Evolutionary conservation across 345 rosid genomes (phyloP).

Genomic region (Salix koriyanagi): DNA sequence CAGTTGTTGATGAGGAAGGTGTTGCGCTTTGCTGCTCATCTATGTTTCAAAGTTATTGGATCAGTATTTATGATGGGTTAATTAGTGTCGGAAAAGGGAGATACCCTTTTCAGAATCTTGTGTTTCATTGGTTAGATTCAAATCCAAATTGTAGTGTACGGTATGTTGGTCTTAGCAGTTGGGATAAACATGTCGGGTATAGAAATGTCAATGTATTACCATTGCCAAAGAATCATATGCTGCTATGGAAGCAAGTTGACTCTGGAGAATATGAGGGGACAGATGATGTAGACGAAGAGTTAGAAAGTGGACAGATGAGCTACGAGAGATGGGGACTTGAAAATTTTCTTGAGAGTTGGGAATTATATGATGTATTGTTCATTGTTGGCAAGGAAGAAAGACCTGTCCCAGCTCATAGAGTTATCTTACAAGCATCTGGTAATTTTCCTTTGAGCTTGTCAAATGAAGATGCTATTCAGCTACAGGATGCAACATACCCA

Average conservation of each 20-base stretch:
- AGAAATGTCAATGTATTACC: constrained; percentile 90
- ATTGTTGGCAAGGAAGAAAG: constrained; percentile 62
- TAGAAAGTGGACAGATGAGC: constrained; percentile 36
- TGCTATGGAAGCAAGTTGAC: constrained; percentile 85
- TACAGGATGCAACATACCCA: constrained; percentile 48
- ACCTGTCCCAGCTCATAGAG: constrained; percentile 78
- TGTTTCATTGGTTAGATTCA: constrained; percentile 83
- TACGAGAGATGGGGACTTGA: constrained; percentile 79
- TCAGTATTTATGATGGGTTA: constrained; percentile 85
- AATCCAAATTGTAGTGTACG: constrained; percentile 74
- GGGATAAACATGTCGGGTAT: constrained; percentile 97
- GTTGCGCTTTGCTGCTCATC: constrained; percentile 73
- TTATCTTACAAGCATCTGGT: constrained; percentile 79
- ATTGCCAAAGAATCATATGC: constrained; percentile 64
- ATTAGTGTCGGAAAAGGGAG: constrained; percentile 84
- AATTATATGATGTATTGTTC: constrained; percentile 66
- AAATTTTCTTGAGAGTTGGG: constrained; percentile 80
- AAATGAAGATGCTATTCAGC: constrained; percentile 42
- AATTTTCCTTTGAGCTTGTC: constrained; percentile 50
- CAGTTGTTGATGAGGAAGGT: constrained; percentile 78
- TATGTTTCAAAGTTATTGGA: constrained; percentile 90
- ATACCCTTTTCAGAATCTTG: constrained; percentile 93
- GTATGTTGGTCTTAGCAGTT: constrained; percentile 88
- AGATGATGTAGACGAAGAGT: constrained; percentile 45
- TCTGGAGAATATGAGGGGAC: constrained; percentile 42